Percentiles rank a stretch among this genome's conserved stretches.
Conservation (phyloP, 2,329 filamentous ascomycete genomes). For the Scedosporium dehoogii region DNA sequence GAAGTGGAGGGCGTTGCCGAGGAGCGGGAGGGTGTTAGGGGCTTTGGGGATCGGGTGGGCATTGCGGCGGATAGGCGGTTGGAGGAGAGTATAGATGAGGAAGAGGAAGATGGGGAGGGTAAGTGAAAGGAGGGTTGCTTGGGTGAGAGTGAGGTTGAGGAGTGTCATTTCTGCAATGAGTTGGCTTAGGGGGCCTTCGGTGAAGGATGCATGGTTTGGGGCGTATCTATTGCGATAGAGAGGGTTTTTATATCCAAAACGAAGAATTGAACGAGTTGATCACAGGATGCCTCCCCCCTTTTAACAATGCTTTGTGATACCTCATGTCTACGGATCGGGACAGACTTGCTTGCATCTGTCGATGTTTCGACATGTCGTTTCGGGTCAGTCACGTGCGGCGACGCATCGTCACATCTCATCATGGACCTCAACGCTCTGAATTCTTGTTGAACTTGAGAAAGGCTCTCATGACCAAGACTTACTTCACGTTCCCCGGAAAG, state of each 20-base stretch:
- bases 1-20: constrained; percentile 53
- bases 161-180: neutral
- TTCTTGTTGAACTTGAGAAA: no score
- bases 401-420: no score
- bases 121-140: neutral
- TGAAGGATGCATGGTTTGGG: neutral
- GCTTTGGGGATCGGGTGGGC: constrained; percentile 16
- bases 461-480: no score
- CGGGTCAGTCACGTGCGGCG: no score
- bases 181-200: neutral
- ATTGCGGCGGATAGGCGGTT: constrained; percentile 16
- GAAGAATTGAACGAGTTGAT: no score
- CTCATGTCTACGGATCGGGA: no score
- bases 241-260: neutral
- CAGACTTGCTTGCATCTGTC: no score
- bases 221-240: neutral
- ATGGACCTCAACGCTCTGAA: no score
- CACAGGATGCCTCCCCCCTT: no score
- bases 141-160: constrained; percentile 1
- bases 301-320: no score
- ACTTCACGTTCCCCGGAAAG: no score
- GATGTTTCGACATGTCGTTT: no score
- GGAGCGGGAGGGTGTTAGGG: constrained; percentile 41
- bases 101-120: constrained; percentile 31
- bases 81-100: constrained; percentile 44